Evolutionary conservation across 208 protist genomes (phyloP).

Genomic region (Phytomonas sp.): DNA sequence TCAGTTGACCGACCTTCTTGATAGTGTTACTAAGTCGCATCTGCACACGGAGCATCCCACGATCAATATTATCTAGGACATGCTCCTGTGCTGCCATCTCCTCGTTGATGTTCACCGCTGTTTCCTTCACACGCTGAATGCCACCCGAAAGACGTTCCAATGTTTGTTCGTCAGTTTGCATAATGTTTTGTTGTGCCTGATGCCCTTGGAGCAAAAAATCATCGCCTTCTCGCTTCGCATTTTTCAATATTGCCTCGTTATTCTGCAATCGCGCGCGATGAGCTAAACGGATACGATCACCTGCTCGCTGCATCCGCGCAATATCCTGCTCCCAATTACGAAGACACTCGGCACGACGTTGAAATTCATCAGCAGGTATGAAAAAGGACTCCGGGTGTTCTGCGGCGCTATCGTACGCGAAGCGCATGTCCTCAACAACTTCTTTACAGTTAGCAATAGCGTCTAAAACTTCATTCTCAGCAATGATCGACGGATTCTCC

Average conservation of each 20-base stretch:
- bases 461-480: conserved; percentile 63
- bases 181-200: conserved; percentile 41
- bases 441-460: conserved; percentile 48
- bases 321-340: conserved; percentile 70
- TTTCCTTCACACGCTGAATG: conserved; percentile 60
- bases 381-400: conserved; percentile 73
- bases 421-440: conserved; percentile 72
- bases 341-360: conserved; percentile 51
- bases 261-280: conserved; percentile 22
- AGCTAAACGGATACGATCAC: conserved; percentile 33
- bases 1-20: conserved; percentile 61
- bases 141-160: conserved; percentile 61
- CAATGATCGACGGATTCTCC: conserved; percentile 44
- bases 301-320: conserved; percentile 46
- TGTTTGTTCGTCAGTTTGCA: conserved; percentile 61
- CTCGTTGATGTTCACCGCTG: conserved; percentile 59
- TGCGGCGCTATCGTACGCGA: conserved; percentile 62
- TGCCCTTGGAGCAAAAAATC: conserved; percentile 66
- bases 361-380: conserved; percentile 63
- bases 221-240: conserved; percentile 35
- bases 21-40: conserved; percentile 55
- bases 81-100: conserved; percentile 79
- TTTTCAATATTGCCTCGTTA: not conserved
- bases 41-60: conserved; percentile 63
- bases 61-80: conserved; percentile 70